Evolutionary conservation across 495 filamentous ascomycete species (phyloP), one percentile per base, ranked within the genome.

Genomic region (Annulohypoxylon maeteangense): DNA sequence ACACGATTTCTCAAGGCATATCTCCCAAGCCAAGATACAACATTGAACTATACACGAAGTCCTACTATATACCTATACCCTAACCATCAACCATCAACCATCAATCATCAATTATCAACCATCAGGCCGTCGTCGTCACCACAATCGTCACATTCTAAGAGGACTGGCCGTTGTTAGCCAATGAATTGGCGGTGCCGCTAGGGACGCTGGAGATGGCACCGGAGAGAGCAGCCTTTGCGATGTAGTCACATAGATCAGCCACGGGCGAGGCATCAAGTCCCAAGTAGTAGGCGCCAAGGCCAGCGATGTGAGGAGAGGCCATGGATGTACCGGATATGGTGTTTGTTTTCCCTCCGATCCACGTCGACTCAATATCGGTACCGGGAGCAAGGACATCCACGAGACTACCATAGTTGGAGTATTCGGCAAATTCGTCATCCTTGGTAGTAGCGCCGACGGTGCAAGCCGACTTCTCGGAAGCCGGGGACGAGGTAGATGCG

Each of bases 341-440:
- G 78, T 87, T 84, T 56, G 78, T 31, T 1, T 14, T 72, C 44
- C 80, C 82, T 48, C 80, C 82, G 45, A 82, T 83, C 83, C 79
- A 87, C 48, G 84, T 79, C n/a, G 82, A 84, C 38, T 81, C 77
- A 66, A 90, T 86, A 59, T 75, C 67, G 14, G 79, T 65, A 22
- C 87, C 87, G 4, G 87, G 87, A 38, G 86, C 87, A 62, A 87
- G 86, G 68, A 89, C 63, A 70, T 90, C 86, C 16, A 90, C 80
- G 20, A 83, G 69, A 32, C 76, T 60, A 23, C 88, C 87, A 68
- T 79, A 89, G 81, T 90, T 89, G 66, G 84, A 86, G 82, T 84
- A 89, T 3, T 69, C 78, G 16, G 87, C 82, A 34, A 82, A 79
- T 53, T 72, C 71, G 51, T 87, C 84, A 40, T 67, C 70, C 38